phyloP scores from a whole-genome alignment of 106 monocot species.

The Cymbidium sinense region DNA sequence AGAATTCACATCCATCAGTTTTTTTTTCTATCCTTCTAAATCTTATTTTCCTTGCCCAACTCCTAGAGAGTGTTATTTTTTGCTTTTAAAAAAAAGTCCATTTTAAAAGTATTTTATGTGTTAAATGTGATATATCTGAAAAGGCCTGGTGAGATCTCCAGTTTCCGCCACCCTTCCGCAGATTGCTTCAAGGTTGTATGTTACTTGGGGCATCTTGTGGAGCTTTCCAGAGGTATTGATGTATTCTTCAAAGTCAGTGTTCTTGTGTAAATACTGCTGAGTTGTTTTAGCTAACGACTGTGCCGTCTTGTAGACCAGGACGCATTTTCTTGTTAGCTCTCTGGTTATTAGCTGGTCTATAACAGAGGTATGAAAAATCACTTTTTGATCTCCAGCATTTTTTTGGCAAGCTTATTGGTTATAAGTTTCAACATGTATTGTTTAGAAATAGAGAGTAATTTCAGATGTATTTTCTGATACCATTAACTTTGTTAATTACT shows the following conservation, averaged over 20 bases:
- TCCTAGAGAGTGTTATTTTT: neutral
- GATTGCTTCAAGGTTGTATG: conserved; percentile 65
- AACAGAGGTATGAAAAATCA: conserved; percentile 78
- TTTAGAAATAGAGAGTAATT: neutral
- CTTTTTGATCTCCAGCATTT: neutral
- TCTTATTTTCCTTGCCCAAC: neutral
- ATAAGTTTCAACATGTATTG: too few relatives aligned
- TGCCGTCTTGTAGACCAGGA: conserved; percentile 38
- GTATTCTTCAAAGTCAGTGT: neutral
- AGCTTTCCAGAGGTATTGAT: conserved; percentile 66
- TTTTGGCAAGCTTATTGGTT: neutral
- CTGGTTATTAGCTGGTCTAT: conserved; percentile 98
- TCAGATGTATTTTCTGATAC: neutral
- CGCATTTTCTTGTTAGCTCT: conserved; percentile 83
- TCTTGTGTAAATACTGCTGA: neutral
- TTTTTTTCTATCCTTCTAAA: neutral
- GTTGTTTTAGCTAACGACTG: conserved; percentile 4
- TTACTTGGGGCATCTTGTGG: conserved; percentile 69
- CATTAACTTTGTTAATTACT: neutral
- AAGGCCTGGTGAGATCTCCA: conserved; percentile 78
- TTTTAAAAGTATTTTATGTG: too few relatives aligned
- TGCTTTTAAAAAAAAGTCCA: too few relatives aligned
- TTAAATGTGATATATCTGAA: too few relatives aligned
- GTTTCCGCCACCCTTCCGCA: conserved; percentile 71
- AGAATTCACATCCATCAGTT: neutral